Base-by-base conservation (phyloP, 1,284 basidiomycete species). In the Ganoderma lingzhi region DNA sequence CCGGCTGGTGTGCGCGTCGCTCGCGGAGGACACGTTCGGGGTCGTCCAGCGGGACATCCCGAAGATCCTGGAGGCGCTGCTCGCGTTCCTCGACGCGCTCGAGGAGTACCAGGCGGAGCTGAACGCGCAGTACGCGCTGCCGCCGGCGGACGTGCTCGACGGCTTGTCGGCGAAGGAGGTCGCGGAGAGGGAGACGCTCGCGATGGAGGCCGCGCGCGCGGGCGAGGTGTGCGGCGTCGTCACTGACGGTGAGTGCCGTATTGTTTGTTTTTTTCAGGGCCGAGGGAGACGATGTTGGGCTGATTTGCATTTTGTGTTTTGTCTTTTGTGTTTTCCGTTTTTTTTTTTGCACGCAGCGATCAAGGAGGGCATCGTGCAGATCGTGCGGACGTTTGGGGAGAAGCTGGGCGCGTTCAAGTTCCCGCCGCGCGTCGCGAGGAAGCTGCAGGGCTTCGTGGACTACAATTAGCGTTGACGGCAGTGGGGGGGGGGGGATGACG, bases 41-140 rank as follows among this genome's bases (percentile, higher is more conserved):
- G 87, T 91, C 60, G 93, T 95, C 8, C 95, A 96, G 77, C 84
- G 92, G 6, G 93, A 95, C 76, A 94, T 95, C 35, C 93, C 94
- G 0, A 88, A 88, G 65, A 89, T 94, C 30, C 79, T 96, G 10
- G 94, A 96, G 79, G 91, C 91, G 0, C 82, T 96, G 73, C 76
- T 92, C 19, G 85, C 86, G 2, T 93, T 91, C 81, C 84, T 94
- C 23, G 77, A 79, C 1, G 90, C 88, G 1, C 80, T 95, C 14
- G 92, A 95, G 71, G 84, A 86, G 35, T 91, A 91, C 69, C 85
- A 88, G 67, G 73, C 73, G 0, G 87, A 91, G 71, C 74, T 88
- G 41, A 75, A 76, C 63, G 74, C 76, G 64, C 83, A 76, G 28
- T 82, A 83, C 55, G 76, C 81, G 17, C 76, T 80, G 35, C 77